Conservation (phyloP, 2,329 filamentous ascomycete species). For the Calonectria pauciramosa region DNA sequence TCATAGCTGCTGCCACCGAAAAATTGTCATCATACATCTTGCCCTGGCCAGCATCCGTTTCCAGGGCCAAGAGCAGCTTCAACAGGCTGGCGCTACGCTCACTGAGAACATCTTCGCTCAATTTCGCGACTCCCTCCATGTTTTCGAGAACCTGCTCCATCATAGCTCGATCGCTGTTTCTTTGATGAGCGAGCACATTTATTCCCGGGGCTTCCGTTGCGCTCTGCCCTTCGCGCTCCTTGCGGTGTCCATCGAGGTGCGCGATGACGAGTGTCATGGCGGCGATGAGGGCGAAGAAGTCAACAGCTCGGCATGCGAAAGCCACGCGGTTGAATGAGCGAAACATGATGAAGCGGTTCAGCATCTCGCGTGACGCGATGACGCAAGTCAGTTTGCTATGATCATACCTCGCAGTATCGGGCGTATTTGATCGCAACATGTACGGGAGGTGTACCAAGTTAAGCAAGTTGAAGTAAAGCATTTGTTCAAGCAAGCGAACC, state of each 20-base stretch:
- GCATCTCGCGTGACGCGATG: conserved; percentile 55
- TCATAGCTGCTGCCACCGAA: conserved; percentile 45
- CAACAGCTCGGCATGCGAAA: conserved; percentile 50
- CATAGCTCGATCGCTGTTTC: conserved; percentile 18
- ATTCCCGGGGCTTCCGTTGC: background rate
- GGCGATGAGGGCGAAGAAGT: conserved; percentile 56
- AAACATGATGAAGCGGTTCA: conserved; percentile 52
- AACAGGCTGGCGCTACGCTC: conserved; percentile 2
- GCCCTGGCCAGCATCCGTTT: background rate
- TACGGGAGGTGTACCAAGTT: conserved; percentile 57
- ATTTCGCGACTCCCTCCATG: background rate
- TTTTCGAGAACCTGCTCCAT: conserved; percentile 37
- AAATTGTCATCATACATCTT: background rate
- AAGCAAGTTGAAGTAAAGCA: conserved; percentile 55
- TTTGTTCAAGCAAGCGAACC: conserved; percentile 50
- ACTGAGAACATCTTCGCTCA: conserved; percentile 1
- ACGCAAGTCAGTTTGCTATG: conserved; percentile 54
- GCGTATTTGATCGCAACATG: conserved; percentile 44
- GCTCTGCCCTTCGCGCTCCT: background rate
- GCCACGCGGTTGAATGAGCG: conserved; percentile 48
- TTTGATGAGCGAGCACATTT: conserved; percentile 1
- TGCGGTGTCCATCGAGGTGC: conserved; percentile 11
- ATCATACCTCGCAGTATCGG: conserved; percentile 37
- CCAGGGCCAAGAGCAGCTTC: background rate
- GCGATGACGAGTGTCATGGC: conserved; percentile 54